Conservation (phyloP, 1,284 basidiomycete species). For the Irpex lacteus region DNA sequence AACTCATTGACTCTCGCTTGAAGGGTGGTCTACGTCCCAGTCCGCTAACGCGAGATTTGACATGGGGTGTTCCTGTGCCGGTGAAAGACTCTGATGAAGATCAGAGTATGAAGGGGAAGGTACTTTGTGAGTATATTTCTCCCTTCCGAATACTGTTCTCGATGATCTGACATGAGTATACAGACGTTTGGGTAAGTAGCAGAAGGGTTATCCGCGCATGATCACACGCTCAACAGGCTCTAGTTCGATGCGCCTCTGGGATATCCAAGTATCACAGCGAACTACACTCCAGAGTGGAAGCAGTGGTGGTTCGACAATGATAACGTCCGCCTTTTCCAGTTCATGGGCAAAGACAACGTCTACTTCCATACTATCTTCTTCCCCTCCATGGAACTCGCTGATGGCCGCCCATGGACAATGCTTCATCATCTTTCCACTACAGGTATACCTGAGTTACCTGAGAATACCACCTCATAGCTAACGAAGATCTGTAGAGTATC, state of each 20-base stretch:
- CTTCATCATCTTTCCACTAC: slow-evolving; percentile 96
- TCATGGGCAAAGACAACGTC: slow-evolving; percentile 99
- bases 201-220: neutral
- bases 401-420: slow-evolving; percentile 91
- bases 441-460: slow-evolving; percentile 42
- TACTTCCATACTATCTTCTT: slow-evolving; percentile 99
- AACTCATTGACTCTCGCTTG: slow-evolving; percentile 89
- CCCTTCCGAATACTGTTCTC: slow-evolving; percentile 5
- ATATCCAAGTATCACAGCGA: slow-evolving; percentile 96
- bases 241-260: slow-evolving; percentile 98
- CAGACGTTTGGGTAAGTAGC: slow-evolving; percentile 79
- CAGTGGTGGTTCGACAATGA: slow-evolving; percentile 97
- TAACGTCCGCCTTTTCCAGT: slow-evolving; percentile 93
- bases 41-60: slow-evolving; percentile 91
- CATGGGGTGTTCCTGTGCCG: slow-evolving; percentile 96
- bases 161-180: neutral
- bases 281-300: slow-evolving; percentile 93
- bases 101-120: slow-evolving; percentile 89
- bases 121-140: slow-evolving; percentile 74
- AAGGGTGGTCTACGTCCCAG: slow-evolving; percentile 87
- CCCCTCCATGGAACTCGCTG: slow-evolving; percentile 88
- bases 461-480: slow-evolving; percentile 1
- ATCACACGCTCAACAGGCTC: neutral
- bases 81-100: slow-evolving; percentile 69
- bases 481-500: slow-evolving; percentile 67